Base-by-base conservation (phyloP, 176 grass and related monocot genomes). In the Hsuehochloa calcarea region DNA sequence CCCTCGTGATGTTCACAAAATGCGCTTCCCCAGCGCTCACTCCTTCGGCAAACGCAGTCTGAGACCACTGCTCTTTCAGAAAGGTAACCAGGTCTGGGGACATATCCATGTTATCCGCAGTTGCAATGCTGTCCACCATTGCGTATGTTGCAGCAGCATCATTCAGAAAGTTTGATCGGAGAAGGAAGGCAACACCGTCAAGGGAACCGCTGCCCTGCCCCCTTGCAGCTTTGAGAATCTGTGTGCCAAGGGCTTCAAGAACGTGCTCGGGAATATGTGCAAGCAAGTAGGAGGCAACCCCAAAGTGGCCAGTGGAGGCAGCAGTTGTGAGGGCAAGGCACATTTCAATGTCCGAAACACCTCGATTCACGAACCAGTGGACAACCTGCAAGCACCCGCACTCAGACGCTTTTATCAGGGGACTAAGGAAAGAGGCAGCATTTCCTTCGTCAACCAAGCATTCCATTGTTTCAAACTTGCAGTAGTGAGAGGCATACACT, bases 401-500 rank as follows among this genome's bases (percentile, higher is more conserved):
- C 82, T 94, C 92, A 56, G 94, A 87, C 22, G 94, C 94, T 84
- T 88, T 87, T 92, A 94, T 88, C 16, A 94, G 45, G 20, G 94
- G 92, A 37, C 76, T 72, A 15, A 94, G 85, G 74, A 97, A 97
- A 62, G 92, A 90, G 46, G n/a, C 39, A 25, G 92, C 89, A 66
- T 92, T 92, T 25, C 94, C 90, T 81, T 94, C 92, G 23, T 94
- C 87, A 67, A 97, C 90, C 54, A 94, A 83, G 67, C 91, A 94
- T 75, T 90, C 92, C 94, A 97, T 97, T n/a, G 92, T 94, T 65
- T 69, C 85, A 55, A 93, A 90, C 73, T 90, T 94, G 72, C 94
- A 85, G 81, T 90, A 90, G 80, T 92, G 90, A 63, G 92, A 88
- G 16, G 94, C 91, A 86, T 92, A 94, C 45, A 86, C 90, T 44